A percentile compares a stretch with the other conserved stretches of the same genome.
Conservation (phyloP, 2,329 filamentous ascomycete genomes). For the Tolypocladium ophioglossoides region DNA sequence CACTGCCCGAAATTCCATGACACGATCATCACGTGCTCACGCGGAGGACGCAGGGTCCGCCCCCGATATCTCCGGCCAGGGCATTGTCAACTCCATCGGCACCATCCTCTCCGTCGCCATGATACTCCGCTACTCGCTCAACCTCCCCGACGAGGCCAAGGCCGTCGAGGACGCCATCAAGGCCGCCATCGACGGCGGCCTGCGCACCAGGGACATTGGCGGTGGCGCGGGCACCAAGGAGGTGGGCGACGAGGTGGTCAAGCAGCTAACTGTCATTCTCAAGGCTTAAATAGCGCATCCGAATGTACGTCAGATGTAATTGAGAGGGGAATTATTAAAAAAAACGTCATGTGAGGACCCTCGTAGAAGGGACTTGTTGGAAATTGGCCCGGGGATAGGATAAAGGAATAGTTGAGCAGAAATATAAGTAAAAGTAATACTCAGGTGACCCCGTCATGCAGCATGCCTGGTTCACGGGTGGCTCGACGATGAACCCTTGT, state of each 20-base stretch:
- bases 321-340: too few relatives aligned
- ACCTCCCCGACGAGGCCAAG: constrained; percentile 64
- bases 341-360: background rate
- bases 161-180: constrained; percentile 75
- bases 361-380: background rate
- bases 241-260: constrained; percentile 66
- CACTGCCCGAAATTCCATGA: background rate
- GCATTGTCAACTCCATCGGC: constrained; percentile 75
- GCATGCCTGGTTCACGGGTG: background rate
- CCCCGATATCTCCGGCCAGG: constrained; percentile 85
- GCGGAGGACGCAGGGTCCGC: constrained; percentile 53
- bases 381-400: background rate
- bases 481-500: background rate
- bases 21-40: constrained; percentile 1
- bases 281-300: constrained; percentile 19
- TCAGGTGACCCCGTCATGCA: background rate
- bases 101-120: constrained; percentile 88
- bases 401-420: background rate
- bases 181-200: constrained; percentile 65
- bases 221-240: constrained; percentile 62
- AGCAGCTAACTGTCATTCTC: constrained; percentile 60
- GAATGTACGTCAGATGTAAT: too few relatives aligned
- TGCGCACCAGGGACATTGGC: constrained; percentile 77
- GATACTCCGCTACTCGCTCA: constrained; percentile 91
- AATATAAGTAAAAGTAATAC: background rate